Evolutionary conservation across 2,329 filamentous ascomycete species (phyloP).

Genomic region (Juglanconis oblonga): DNA sequence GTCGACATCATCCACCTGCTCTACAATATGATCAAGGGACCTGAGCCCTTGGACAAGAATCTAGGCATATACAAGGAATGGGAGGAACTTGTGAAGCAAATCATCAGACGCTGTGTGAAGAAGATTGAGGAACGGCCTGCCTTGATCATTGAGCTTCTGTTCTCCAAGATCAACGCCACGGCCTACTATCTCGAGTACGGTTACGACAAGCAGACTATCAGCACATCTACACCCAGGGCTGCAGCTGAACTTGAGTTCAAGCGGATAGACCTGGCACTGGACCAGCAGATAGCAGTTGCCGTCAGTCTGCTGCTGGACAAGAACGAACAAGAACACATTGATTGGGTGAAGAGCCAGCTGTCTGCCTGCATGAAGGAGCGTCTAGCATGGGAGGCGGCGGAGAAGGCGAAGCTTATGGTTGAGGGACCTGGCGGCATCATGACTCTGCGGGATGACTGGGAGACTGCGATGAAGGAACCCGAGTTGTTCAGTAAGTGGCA

Average conservation of each 20-base stretch:
- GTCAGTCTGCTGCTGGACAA: conserved; percentile 79
- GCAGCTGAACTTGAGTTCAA: conserved; percentile 84
- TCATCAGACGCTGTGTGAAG: conserved; percentile 76
- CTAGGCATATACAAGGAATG: conserved; percentile 77
- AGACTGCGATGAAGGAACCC: conserved; percentile 30
- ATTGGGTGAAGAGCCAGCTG: conserved; percentile 77
- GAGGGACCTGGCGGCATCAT: conserved; percentile 28
- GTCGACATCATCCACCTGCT: conserved; percentile 88
- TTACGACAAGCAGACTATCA: conserved; percentile 73
- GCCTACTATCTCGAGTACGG: conserved; percentile 89
- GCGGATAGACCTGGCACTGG: conserved; percentile 32
- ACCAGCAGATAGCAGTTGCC: conserved; percentile 68
- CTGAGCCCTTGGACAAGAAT: conserved; percentile 67
- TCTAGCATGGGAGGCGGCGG: conserved; percentile 72
- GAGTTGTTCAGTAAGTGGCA: conserved; percentile 52
- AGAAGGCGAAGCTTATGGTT: conserved; percentile 54
- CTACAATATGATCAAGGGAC: conserved; percentile 88
- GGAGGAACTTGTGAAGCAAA: conserved; percentile 83
- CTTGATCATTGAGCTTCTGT: conserved; percentile 85
- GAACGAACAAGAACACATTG: conserved; percentile 70
- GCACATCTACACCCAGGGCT: conserved; percentile 59
- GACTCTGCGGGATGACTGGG: conserved; percentile 24
- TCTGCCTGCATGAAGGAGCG: conserved; percentile 68
- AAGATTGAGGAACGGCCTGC: conserved; percentile 85
- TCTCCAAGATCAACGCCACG: conserved; percentile 84